Conservation (phyloP, 1,284 basidiomycete genomes). For the Cyathus pygmaeus region DNA sequence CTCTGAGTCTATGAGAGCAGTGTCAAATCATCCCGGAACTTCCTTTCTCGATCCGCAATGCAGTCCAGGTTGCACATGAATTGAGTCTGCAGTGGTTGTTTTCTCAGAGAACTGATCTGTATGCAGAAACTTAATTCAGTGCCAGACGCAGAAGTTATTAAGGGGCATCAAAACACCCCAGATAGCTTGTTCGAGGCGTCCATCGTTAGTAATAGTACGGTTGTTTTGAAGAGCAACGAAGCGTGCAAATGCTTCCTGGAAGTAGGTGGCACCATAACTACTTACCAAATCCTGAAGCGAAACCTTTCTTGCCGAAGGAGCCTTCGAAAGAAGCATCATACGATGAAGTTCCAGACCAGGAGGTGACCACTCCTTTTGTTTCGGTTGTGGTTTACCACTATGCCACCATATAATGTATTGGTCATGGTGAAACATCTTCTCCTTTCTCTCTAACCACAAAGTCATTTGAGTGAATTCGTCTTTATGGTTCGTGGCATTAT, state of each 20-base stretch:
- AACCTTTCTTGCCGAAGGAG: neutral
- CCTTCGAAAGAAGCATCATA: neutral
- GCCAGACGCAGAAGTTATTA: slow-evolving; percentile 25
- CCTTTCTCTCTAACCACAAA: neutral
- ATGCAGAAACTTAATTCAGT: slow-evolving; percentile 29
- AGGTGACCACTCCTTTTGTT: neutral
- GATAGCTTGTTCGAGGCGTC: slow-evolving; percentile 19
- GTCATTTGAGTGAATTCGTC: neutral
- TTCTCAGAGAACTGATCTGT: slow-evolving; percentile 10
- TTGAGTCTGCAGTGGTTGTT: slow-evolving; percentile 21
- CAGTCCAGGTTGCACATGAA: slow-evolving; percentile 27
- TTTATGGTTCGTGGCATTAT: neutral
- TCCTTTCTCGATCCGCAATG: slow-evolving; percentile 5
- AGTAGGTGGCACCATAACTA: neutral
- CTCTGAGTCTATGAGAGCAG: slow-evolving; percentile 25
- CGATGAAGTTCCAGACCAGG: neutral
- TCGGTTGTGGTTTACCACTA: neutral
- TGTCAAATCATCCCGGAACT: slow-evolving; percentile 26
- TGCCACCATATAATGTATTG: slow-evolving; percentile 16
- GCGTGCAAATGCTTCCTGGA: neutral
- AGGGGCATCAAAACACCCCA: slow-evolving; percentile 21
- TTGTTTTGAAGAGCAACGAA: neutral
- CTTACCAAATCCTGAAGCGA: neutral
- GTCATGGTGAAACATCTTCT: neutral
- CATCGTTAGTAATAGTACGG: neutral